Conservation (phyloP, 305 asterid genomes). For the Fraxinus albicans region DNA sequence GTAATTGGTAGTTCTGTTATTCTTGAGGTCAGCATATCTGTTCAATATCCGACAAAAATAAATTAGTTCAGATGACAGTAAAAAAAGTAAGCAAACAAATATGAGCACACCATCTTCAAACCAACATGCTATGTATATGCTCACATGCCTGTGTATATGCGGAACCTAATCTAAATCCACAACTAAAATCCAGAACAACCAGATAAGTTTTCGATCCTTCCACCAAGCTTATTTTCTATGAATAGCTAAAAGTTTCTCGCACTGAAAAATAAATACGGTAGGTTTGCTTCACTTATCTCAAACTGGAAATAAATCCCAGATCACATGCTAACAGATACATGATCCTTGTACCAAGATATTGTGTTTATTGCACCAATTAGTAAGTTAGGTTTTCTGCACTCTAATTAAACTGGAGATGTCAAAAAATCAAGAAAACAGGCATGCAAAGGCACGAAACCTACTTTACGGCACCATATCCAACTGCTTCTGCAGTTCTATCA, state of each 20-base stretch:
- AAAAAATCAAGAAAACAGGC: background rate
- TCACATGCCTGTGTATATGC: background rate
- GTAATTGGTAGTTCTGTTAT: constrained; percentile 84
- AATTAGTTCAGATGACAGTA: constrained; percentile 6
- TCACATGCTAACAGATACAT: constrained; percentile 5
- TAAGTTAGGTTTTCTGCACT: background rate
- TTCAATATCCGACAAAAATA: constrained; percentile 19
- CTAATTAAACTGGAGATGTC: background rate
- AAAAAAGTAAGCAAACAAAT: background rate
- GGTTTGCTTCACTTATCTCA: background rate
- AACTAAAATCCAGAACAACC: constrained; percentile 5
- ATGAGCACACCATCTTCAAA: background rate
- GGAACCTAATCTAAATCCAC: background rate
- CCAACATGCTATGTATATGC: constrained; percentile 10
- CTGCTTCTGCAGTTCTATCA: constrained; percentile 85
- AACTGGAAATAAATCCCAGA: background rate
- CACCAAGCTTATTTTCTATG: background rate
- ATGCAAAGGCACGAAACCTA: constrained; percentile 36
- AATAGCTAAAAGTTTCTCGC: background rate
- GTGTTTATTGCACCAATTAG: background rate
- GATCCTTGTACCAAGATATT: background rate
- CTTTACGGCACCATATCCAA: constrained; percentile 98
- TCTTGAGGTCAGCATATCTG: constrained; percentile 97
- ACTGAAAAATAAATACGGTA: background rate
- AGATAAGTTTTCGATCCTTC: background rate